Evolutionary conservation across 1,284 basidiomycete species (phyloP), one percentile per base, ranked within the genome.

Genomic region (Nidula niveotomentosa): DNA sequence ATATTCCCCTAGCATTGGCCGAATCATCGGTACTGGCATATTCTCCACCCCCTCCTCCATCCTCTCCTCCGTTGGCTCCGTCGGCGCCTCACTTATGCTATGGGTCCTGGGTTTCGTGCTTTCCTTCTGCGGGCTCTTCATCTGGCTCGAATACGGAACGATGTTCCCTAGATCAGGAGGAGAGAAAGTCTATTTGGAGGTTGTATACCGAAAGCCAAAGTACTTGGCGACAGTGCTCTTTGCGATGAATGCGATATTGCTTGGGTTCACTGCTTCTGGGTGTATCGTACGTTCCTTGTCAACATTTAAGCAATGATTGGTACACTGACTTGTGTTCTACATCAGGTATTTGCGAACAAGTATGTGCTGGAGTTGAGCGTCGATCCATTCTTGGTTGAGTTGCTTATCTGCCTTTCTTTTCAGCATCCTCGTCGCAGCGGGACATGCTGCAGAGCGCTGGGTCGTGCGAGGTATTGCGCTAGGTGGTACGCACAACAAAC

Each of bases 41-140:
- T 86, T 86, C 67, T 83, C 84, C 1, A 85, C 84, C 0, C 82
- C 84, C 0, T 82, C 82, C 0, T 82, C 80, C 0, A 86, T 86
- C 60, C 61, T 84, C 34, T 65, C 60, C 0, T 74, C 77, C 0
- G 77, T 80, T 0, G 76, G 76, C 13, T 81, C 78, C 1, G 70
- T 83, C 10, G 83, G 82, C 6, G 78, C 81, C 1, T 81, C 79
- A 0, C 68, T 83, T 9, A 73, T 83, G 70, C 76, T 83, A 43
- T 85, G 82, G 83, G 76, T 81, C 2, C 74, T 82, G 36, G 83
- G 82, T 1, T 80, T 81, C 54, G 36, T 77, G 6, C 71, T 84
- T 8, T 80, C 81, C 1, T 76, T 77, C 52, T 76, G 74, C 47
- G 83, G 83, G 0, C 65, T 81, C 18, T 78, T 81, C 53, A 75